Percentiles rank a stretch among this genome's conserved stretches.
These are phyloP conservation scores for Starmerella sp. DNA, from an alignment of 805 yeast species.

Conservation along the genomic window DNA sequence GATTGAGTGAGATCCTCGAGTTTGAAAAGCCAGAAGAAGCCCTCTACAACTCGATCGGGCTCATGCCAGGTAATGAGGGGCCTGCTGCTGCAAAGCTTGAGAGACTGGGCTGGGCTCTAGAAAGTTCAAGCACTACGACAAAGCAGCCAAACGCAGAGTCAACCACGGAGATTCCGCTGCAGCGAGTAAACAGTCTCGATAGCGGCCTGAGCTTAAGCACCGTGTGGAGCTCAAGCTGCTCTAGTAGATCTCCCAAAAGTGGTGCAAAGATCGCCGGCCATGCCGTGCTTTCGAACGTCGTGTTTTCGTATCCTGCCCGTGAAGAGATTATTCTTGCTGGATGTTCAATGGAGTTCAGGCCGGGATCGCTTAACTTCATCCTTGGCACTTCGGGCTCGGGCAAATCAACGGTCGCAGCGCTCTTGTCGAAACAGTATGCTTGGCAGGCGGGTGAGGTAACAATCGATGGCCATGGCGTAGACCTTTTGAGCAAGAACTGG, in stretches of 20 bases:
- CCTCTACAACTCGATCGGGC: slow-evolving; percentile 22
- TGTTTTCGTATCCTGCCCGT: slow-evolving; percentile 54
- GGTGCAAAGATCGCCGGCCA: slow-evolving; percentile 1
- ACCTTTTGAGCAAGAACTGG: slow-evolving; percentile 39
- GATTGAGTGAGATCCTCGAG: slow-evolving; percentile 36
- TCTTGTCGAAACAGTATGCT: slow-evolving; percentile 51
- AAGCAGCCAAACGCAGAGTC: too few relatives aligned
- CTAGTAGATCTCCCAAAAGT: neutral
- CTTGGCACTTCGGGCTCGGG: slow-evolving; percentile 92
- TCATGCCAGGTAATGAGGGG: slow-evolving; percentile 11
- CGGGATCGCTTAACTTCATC: slow-evolving; percentile 45
- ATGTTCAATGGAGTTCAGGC: slow-evolving; percentile 37
- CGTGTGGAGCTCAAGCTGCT: neutral
- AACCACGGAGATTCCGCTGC: neutral
- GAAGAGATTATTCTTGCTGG: slow-evolving; percentile 38
- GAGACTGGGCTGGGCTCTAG: slow-evolving; percentile 10
- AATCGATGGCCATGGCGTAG: slow-evolving; percentile 44
- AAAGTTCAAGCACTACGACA: neutral
- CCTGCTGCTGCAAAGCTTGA: neutral
- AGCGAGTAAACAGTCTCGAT: neutral
- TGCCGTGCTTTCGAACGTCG: slow-evolving; percentile 18
- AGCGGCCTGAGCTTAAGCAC: neutral
- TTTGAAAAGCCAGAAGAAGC: slow-evolving; percentile 8
- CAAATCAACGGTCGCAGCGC: slow-evolving; percentile 65
- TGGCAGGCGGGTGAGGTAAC: slow-evolving; percentile 43